phyloP scores from a whole-genome alignment of 176 grass and related monocot species.

The sorghum (Sorghum bicolor) region Sorghum_bicolor_NCBIv3 NC_012879.2:7694001-7694500 shows the following conservation, averaged over 20 bases:
- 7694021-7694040: background rate
- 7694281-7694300: constrained; percentile 75
- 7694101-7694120: background rate
- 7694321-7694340: constrained; percentile 11
- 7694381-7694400: constrained; percentile 89
- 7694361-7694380: constrained; percentile 69
- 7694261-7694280: constrained; percentile 87
- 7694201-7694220: background rate
- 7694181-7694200: background rate
- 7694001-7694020: too few relatives aligned
- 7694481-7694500: background rate
- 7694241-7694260: constrained; percentile 76
- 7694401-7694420: constrained; percentile 84
- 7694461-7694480: background rate
- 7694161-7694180: background rate
- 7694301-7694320: constrained; percentile 23
- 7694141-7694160: background rate
- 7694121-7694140: background rate
- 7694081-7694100: background rate
- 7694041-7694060: background rate
- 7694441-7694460: constrained; percentile 79
- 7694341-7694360: background rate
- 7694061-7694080: background rate
- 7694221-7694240: constrained; percentile 63
- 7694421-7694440: constrained; percentile 93